Percentiles rank a stretch among this genome's conserved stretches.
These are phyloP conservation scores for Colletotrichum liaoningense DNA, from an alignment of 2,329 filamentous ascomycete species.

Conservation along the genomic window DNA sequence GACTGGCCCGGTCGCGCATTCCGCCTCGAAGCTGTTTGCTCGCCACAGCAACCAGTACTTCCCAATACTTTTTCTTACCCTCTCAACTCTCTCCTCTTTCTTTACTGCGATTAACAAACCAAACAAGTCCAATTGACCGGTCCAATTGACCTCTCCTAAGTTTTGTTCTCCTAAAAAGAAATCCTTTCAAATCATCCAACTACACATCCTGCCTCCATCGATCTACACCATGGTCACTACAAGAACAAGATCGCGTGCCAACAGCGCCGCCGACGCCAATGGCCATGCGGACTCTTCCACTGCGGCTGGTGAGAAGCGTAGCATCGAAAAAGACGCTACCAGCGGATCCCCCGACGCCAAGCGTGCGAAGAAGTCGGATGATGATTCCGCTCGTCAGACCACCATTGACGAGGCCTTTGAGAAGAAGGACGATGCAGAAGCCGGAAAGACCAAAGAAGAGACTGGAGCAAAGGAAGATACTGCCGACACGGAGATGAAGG, in stretches of 20 bases:
- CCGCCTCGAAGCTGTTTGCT: neutral
- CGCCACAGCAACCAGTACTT: neutral
- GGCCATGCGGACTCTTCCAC: neutral
- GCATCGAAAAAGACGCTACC: slow-evolving; percentile 5
- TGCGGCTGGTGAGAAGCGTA: slow-evolving; percentile 31
- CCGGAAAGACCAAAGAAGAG: neutral
- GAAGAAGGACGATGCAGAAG: slow-evolving; percentile 1
- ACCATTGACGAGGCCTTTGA: slow-evolving; percentile 33
- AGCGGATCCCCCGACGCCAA: slow-evolving; percentile 28
- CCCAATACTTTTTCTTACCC: neutral
- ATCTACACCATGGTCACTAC: slow-evolving; percentile 21
- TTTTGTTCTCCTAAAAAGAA: neutral
- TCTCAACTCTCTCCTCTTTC: neutral
- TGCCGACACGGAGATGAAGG: slow-evolving; percentile 26
- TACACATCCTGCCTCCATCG: neutral
- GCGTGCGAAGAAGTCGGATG: slow-evolving; percentile 27
- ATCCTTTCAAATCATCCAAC: neutral
- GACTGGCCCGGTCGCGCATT: neutral
- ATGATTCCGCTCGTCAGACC: slow-evolving; percentile 6
- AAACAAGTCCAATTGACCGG: neutral
- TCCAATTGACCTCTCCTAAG: neutral
- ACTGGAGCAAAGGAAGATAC: neutral
- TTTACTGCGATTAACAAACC: neutral
- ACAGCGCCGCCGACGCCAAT: slow-evolving; percentile 9
- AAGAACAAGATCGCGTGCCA: slow-evolving; percentile 11